These are phyloP conservation scores for Raphidocelis subcapitata DNA, from an alignment of 139 green algal species.

Conservation along the genomic window DNA sequence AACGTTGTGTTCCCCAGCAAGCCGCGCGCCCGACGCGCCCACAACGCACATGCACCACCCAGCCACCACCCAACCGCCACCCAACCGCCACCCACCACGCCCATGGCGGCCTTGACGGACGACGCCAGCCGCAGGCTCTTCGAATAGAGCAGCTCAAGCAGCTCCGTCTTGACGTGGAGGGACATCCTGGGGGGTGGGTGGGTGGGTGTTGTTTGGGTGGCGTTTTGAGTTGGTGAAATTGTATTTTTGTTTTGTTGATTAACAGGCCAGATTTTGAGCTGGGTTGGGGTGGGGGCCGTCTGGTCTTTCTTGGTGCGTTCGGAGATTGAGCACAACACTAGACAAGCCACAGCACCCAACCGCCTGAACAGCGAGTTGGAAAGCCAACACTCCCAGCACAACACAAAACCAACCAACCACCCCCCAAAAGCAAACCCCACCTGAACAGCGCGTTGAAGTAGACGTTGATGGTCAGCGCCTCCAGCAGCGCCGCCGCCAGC, in stretches of 20 bases:
- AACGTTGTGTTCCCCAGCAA: too few relatives aligned
- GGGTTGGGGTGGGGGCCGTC: too few relatives aligned
- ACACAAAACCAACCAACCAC: not conserved
- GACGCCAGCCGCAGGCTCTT: constrained; percentile 71
- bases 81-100: constrained; percentile 59
- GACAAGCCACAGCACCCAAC: too few relatives aligned
- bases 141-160: constrained; percentile 77
- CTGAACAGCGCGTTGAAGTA: constrained; percentile 88
- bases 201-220: not conserved
- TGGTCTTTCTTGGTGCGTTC: too few relatives aligned
- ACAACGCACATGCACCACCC: too few relatives aligned
- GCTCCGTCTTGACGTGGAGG: constrained; percentile 59
- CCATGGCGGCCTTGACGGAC: constrained; percentile 52
- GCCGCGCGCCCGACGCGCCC: too few relatives aligned
- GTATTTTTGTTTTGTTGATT: not conserved
- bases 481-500: constrained; percentile 41
- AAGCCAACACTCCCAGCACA: not conserved
- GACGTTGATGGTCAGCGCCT: constrained; percentile 76
- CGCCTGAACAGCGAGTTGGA: not conserved
- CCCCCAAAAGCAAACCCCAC: not conserved
- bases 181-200: constrained; percentile 48
- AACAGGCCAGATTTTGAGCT: not conserved
- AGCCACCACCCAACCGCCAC: too few relatives aligned
- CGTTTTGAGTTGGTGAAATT: not conserved
- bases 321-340: too few relatives aligned